Conservation (phyloP, 148 eudicot genomes). For the Arbutus unedo region DNA sequence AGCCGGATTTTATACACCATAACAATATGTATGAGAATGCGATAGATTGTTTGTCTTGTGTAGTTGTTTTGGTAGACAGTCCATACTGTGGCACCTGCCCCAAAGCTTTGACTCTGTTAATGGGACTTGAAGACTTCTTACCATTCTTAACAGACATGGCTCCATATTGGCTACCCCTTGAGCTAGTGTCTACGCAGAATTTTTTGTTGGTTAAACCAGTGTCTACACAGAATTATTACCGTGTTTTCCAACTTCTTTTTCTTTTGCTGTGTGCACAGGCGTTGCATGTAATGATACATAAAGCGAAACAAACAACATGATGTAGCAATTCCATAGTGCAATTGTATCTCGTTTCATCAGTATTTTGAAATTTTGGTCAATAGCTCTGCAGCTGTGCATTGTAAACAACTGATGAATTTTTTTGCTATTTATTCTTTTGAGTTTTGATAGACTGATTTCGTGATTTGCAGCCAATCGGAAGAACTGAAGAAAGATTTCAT, state of each 20-base stretch:
- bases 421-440: background rate
- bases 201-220: background rate
- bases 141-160: background rate
- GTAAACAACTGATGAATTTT: background rate
- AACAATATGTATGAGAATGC: background rate
- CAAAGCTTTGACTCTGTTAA: background rate
- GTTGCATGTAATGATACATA: background rate
- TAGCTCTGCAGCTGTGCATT: background rate
- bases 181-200: background rate
- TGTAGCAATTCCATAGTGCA: background rate
- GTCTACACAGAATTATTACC: background rate
- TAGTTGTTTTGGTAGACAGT: background rate
- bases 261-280: background rate
- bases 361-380: background rate
- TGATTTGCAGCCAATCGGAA: slow-evolving; percentile 75
- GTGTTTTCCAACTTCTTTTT: background rate
- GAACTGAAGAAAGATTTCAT: slow-evolving; percentile 74
- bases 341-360: slow-evolving; percentile 1
- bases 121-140: background rate
- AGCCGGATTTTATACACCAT: background rate
- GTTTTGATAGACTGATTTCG: slow-evolving; percentile 4
- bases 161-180: background rate
- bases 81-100: background rate
- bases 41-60: background rate
- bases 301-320: background rate